These are phyloP conservation scores for Microcera coccophila DNA, from an alignment of 2,329 filamentous ascomycete genomes.

Conservation along the genomic window DNA sequence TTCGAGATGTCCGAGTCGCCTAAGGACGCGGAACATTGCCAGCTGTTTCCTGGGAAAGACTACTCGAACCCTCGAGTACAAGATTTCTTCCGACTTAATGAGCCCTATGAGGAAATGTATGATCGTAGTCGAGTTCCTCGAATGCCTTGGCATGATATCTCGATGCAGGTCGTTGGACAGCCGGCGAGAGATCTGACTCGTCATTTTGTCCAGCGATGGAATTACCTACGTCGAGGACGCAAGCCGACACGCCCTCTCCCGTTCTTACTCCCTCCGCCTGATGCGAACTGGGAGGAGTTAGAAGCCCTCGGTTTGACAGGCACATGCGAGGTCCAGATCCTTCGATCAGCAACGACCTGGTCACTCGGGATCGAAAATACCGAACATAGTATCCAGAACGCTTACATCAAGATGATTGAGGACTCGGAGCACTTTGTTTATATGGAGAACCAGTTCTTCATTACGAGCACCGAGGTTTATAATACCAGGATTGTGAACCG, in stretches of 20 bases:
- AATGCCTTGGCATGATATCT: conserved; percentile 99
- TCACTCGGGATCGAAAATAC: conserved; percentile 83
- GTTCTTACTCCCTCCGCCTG: conserved; percentile 87
- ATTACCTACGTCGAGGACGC: conserved; percentile 87
- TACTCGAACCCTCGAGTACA: conserved; percentile 95
- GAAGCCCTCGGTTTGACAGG: conserved; percentile 84
- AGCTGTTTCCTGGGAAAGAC: conserved; percentile 95
- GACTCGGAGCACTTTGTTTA: conserved; percentile 97
- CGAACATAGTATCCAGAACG: conserved; percentile 93
- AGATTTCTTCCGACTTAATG: conserved; percentile 88
- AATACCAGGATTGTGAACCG: conserved; percentile 85
- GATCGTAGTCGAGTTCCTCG: conserved; percentile 81
- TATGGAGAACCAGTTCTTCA: conserved; percentile 98
- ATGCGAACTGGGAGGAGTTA: conserved; percentile 81
- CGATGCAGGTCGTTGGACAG: conserved; percentile 96
- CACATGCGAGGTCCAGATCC: conserved; percentile 93
- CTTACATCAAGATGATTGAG: conserved; percentile 91
- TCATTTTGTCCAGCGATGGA: conserved; percentile 97
- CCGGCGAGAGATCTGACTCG: conserved; percentile 89
- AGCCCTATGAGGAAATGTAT: conserved; percentile 99
- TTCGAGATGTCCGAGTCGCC: conserved; percentile 75
- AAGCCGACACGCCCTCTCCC: conserved; percentile 92
- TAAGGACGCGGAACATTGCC: conserved; percentile 89
- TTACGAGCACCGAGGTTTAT: conserved; percentile 86
- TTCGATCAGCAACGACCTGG: conserved; percentile 87